These are phyloP conservation scores for Neolentinus lepideus DNA, from an alignment of 1,284 basidiomycete genomes.

Conservation along the genomic window DNA sequence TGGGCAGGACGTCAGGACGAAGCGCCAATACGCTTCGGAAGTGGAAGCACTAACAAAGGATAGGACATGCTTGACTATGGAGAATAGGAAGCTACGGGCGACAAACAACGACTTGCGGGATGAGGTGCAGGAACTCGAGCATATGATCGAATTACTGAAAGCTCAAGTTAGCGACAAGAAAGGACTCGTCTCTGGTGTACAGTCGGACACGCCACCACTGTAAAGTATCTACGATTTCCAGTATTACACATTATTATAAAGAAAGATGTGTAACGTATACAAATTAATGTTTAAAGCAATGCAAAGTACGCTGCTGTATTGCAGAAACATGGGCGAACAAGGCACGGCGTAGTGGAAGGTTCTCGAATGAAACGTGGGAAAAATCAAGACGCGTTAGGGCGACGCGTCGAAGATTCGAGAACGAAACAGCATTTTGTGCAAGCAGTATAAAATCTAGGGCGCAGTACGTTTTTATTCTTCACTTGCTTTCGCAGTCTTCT, in stretches of 20 bases:
- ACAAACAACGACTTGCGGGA: slow-evolving; percentile 54
- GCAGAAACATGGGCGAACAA: too few relatives aligned
- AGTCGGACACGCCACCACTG: too few relatives aligned
- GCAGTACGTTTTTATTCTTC: background rate
- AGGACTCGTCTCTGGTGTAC: slow-evolving; percentile 25
- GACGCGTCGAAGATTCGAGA: background rate
- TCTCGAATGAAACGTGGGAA: slow-evolving; percentile 11
- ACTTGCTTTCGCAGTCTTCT: background rate
- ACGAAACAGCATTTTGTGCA: background rate
- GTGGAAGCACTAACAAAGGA: background rate
- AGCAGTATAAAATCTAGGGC: background rate
- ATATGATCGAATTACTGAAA: slow-evolving; percentile 61
- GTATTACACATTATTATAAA: too few relatives aligned
- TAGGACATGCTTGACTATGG: slow-evolving; percentile 25
- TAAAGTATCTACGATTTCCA: background rate
- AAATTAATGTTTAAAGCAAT: too few relatives aligned
- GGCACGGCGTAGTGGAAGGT: slow-evolving; percentile 20
- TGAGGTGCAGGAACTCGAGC: slow-evolving; percentile 64
- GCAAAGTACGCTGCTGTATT: too few relatives aligned
- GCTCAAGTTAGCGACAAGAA: slow-evolving; percentile 40
- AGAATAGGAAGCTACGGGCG: slow-evolving; percentile 43
- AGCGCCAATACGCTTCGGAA: background rate
- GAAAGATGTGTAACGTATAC: too few relatives aligned
- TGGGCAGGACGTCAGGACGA: slow-evolving; percentile 32
- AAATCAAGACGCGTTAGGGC: background rate